phyloP scores from a whole-genome alignment of 73 alveolate genomes.

The Stentor coeruleus region DNA sequence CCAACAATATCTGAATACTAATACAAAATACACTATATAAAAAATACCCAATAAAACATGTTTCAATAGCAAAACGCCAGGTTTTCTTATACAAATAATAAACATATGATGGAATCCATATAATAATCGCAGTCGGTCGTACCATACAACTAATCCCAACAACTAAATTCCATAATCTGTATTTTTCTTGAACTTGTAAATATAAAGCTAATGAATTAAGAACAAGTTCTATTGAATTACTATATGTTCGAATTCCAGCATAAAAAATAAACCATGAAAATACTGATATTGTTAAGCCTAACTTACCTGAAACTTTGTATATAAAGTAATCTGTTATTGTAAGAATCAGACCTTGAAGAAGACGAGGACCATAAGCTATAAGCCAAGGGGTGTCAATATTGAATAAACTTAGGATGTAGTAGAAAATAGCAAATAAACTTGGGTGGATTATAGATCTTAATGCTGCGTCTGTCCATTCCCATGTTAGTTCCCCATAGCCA shows the following conservation, averaged over 20 bases:
- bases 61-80: not conserved
- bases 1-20: constrained; percentile 24
- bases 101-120: constrained; percentile 35
- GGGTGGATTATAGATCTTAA: constrained; percentile 32
- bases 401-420: not conserved
- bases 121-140: constrained; percentile 34
- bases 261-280: not conserved
- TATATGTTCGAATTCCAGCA: constrained; percentile 16
- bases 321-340: not conserved
- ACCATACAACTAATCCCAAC: constrained; percentile 25
- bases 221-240: not conserved
- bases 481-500: constrained; percentile 49
- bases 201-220: not conserved
- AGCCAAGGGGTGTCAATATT: not conserved
- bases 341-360: constrained; percentile 9
- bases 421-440: constrained; percentile 29
- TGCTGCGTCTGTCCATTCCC: constrained; percentile 49
- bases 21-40: constrained; percentile 16
- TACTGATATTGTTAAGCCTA: not conserved
- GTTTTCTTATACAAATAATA: not conserved
- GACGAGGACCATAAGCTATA: not conserved
- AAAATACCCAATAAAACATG: constrained; percentile 22
- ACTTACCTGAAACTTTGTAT: not conserved
- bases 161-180: not conserved
- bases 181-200: not conserved